phyloP scores from a whole-genome alignment of 306 rosid species.

The Prinsepia uniflora region DNA sequence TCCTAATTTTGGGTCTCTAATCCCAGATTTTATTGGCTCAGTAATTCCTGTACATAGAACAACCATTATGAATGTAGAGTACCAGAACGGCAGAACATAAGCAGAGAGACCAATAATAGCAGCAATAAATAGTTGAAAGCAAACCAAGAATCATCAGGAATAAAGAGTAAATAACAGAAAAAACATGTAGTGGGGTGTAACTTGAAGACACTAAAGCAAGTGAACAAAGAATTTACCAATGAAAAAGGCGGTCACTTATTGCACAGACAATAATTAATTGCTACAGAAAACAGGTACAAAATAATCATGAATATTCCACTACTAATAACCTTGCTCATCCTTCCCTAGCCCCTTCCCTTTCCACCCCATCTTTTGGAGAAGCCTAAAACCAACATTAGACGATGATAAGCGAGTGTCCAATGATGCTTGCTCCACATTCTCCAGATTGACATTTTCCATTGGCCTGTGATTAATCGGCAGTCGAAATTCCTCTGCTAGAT shows the following conservation, averaged over 20 bases:
- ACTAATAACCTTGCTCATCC: slow-evolving; percentile 80
- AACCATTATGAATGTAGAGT: not conserved
- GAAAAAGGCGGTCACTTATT: not conserved
- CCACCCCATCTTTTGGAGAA: slow-evolving; percentile 99
- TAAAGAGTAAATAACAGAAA: not conserved
- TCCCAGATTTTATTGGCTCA: slow-evolving; percentile 93
- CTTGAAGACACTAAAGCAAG: not conserved
- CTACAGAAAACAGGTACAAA: not conserved
- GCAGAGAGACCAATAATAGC: not conserved
- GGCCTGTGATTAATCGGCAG: slow-evolving; percentile 88
- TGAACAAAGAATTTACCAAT: not conserved
- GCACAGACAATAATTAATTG: not conserved
- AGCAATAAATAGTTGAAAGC: not conserved
- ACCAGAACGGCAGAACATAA: not conserved
- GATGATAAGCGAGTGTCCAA: slow-evolving; percentile 74
- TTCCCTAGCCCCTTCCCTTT: slow-evolving; percentile 98
- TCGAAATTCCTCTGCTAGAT: slow-evolving; percentile 66
- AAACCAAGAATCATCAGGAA: not conserved
- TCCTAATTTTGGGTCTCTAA: slow-evolving; percentile 89
- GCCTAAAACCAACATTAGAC: slow-evolving; percentile 87
- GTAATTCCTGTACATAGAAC: slow-evolving; percentile 52
- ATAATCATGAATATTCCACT: not conserved
- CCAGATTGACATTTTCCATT: slow-evolving; percentile 91
- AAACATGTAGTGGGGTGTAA: not conserved
- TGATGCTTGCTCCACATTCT: slow-evolving; percentile 93